Base-by-base conservation (phyloP, 805 yeast species). In the Candida nitratophila region DNA sequence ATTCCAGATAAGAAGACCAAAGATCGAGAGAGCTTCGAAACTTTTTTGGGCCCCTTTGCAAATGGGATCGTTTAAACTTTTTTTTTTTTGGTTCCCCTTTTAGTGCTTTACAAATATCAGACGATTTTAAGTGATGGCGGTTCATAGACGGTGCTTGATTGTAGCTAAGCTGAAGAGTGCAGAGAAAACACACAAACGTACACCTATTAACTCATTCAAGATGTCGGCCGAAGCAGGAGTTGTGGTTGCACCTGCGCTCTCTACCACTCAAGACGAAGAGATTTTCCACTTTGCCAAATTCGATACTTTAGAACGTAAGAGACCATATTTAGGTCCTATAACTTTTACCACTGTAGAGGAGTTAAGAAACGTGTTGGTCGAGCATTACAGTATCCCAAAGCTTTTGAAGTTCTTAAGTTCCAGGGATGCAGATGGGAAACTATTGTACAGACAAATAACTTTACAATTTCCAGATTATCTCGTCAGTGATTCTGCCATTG, bases 381-480 rank as follows among this genome's bases (percentile, higher is more conserved):
- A 73, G 1, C 79, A 81, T 52, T 89, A 87, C 57, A 66, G 74
- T 34, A 50, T 86, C 46, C 54, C 52, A 3, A 47, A 54, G 37
- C 46, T 65, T 31, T 33, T 49, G 1, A 36, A 46, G 4, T 54
- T 47, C 44, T 46, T 65, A 29, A 45, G 47, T 16, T 51, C 56
- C 4, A 63, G 68, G 26, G 58, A 56, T 26, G 55, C 56, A 3
- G 55, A 56, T 4, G 61, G 56, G 0, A 44, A 42, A 32, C 54
- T 48, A 31, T 59, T 54, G 30, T 81, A 65, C 59, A 63, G 60
- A 38, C 69, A 73, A 22, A 74, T 90, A 2, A 89, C 98, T 0
- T 66, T 93, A 29, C 99, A 93, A 63, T 91, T 93, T 51, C 98
- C 98, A 0, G 99, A 95, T 60, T 47, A 65, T 5, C 65, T 90